Conservation (phyloP, 2,329 filamentous ascomycete genomes). For the Aspergillus sclerotialis region DNA sequence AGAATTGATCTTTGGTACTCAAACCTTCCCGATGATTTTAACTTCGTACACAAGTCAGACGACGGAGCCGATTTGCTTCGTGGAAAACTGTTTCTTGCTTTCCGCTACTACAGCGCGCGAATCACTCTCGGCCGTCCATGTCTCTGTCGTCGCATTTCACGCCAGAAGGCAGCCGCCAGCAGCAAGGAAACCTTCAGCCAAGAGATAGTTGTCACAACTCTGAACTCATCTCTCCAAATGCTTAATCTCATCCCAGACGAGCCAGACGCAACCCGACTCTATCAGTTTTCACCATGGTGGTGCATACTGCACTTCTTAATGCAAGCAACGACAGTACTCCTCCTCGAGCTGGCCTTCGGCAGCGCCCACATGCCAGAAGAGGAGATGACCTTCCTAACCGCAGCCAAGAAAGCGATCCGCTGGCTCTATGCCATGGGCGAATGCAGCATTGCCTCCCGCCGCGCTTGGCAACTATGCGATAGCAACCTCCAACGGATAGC, state of each 20-base stretch:
- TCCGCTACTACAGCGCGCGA: slow-evolving; percentile 38
- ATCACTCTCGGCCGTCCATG: slow-evolving; percentile 40
- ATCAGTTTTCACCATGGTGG: slow-evolving; percentile 39
- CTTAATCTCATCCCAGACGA: slow-evolving; percentile 37
- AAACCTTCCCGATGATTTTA: slow-evolving; percentile 28
- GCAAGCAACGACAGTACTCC: slow-evolving; percentile 37
- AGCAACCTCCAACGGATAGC: slow-evolving; percentile 27
- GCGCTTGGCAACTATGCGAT: slow-evolving; percentile 38
- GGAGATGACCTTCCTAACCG: slow-evolving; percentile 27
- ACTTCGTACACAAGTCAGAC: slow-evolving; percentile 30
- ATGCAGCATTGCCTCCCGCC: slow-evolving; percentile 30
- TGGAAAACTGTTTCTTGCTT: slow-evolving; percentile 34
- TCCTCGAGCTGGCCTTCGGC: slow-evolving; percentile 41
- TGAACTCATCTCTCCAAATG: slow-evolving; percentile 33
- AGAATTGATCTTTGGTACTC: slow-evolving; percentile 33
- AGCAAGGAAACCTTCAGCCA: slow-evolving; percentile 30
- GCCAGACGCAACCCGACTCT: slow-evolving; percentile 34
- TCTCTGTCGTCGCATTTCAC: slow-evolving; percentile 38
- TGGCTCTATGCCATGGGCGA: slow-evolving; percentile 38
- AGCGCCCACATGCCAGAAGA: slow-evolving; percentile 37
- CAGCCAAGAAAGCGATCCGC: slow-evolving; percentile 35
- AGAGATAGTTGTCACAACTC: slow-evolving; percentile 30
- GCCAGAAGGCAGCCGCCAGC: slow-evolving; percentile 16
- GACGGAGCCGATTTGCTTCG: slow-evolving; percentile 28
- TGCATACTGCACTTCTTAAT: slow-evolving; percentile 40